Conservation (phyloP, 2,329 filamentous ascomycete genomes). For the Cryphonectria japonica region DNA sequence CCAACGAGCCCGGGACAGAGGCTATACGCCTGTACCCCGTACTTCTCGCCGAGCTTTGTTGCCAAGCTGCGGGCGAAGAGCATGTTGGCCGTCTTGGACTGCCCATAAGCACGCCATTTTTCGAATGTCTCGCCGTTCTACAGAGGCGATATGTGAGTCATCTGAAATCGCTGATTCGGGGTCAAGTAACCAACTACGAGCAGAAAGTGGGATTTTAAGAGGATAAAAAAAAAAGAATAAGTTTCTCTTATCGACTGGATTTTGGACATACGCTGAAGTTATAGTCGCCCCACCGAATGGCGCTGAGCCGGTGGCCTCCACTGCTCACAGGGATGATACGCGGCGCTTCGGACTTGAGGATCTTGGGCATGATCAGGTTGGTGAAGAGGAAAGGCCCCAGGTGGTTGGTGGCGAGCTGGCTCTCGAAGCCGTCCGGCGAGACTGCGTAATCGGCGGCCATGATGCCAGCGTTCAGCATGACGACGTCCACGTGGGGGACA, state of each 20-base stretch:
- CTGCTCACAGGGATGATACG: slow-evolving; percentile 6
- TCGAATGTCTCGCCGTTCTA: slow-evolving; percentile 23
- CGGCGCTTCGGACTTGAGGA: background rate
- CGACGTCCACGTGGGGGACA: slow-evolving; percentile 3
- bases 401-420: slow-evolving; percentile 11
- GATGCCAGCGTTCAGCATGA: slow-evolving; percentile 7
- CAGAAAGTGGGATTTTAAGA: too few species aligned
- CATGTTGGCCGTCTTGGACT: slow-evolving; percentile 22
- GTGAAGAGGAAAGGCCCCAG: background rate
- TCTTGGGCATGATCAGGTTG: slow-evolving; percentile 10
- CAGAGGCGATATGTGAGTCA: background rate
- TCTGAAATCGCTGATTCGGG: too few species aligned
- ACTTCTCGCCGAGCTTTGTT: slow-evolving; percentile 9
- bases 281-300: slow-evolving; percentile 20
- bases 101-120: slow-evolving; percentile 17
- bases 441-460: background rate
- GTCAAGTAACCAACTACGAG: background rate
- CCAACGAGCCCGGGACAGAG: slow-evolving; percentile 12
- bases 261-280: slow-evolving; percentile 15
- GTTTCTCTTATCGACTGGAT: background rate
- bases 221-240: too few species aligned
- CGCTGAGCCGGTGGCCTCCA: slow-evolving; percentile 10
- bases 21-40: slow-evolving; percentile 9
- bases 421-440: slow-evolving; percentile 8
- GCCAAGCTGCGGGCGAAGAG: slow-evolving; percentile 21